A percentile compares a stretch with the other conserved stretches of the same genome.
These are phyloP conservation scores for Hericium coralloides DNA, from an alignment of 768 basidiomycete species.

Conservation along the genomic window DNA sequence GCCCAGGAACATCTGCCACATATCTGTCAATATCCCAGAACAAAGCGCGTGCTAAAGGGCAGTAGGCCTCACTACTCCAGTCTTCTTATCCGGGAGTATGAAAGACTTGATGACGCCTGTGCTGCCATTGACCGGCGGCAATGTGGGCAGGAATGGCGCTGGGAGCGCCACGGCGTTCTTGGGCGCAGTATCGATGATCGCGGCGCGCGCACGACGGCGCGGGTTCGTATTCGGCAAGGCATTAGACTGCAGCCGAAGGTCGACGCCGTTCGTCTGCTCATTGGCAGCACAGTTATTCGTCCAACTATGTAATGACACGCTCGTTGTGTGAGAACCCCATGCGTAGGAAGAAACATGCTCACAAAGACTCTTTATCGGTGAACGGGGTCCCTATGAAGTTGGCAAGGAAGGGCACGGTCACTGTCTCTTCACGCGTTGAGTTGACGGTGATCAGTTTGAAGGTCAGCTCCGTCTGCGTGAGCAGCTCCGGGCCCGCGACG, in stretches of 20 bases:
- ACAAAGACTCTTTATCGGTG: slow-evolving; percentile 45
- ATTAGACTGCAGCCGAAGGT: slow-evolving; percentile 22
- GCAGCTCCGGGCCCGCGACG: slow-evolving; percentile 35
- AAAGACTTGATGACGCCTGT: slow-evolving; percentile 47
- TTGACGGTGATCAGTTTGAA: slow-evolving; percentile 38
- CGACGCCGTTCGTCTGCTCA: slow-evolving; percentile 40
- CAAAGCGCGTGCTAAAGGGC: too few relatives aligned
- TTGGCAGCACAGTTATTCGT: slow-evolving; percentile 47
- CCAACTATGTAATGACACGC: slow-evolving; percentile 37
- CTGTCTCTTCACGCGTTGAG: slow-evolving; percentile 37
- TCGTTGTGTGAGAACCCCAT: too few relatives aligned
- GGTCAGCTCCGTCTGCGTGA: slow-evolving; percentile 37
- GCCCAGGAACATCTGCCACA: slow-evolving; percentile 48
- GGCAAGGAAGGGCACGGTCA: slow-evolving; percentile 45
- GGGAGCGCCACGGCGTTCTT: slow-evolving; percentile 38
- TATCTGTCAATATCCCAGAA: neutral
- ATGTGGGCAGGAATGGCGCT: slow-evolving; percentile 36
- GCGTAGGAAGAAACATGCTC: slow-evolving; percentile 18
- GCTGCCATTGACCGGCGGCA: slow-evolving; percentile 37
- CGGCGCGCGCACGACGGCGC: slow-evolving; percentile 24
- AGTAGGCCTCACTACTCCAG: slow-evolving; percentile 42
- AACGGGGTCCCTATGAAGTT: slow-evolving; percentile 37
- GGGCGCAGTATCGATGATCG: slow-evolving; percentile 24
- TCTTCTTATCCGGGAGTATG: slow-evolving; percentile 44
- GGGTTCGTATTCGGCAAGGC: neutral